phyloP scores from a whole-genome alignment of 805 yeast genomes.

The Scheffersomyces coipomensis region DNA sequence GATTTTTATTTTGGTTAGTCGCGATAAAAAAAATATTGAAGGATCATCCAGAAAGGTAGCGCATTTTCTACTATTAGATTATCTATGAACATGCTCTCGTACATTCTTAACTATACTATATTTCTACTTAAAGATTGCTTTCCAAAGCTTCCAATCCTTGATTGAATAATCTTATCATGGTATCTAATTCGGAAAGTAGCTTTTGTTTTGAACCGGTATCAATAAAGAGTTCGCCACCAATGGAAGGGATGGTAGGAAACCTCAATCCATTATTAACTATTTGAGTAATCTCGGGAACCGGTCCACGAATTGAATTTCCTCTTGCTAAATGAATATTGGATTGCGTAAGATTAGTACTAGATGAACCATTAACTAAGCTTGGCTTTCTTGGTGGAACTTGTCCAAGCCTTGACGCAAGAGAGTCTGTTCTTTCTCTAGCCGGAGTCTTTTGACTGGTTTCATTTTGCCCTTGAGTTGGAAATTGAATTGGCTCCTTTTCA shows the following conservation, averaged over 20 bases:
- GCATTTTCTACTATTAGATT: no score
- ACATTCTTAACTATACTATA: no score
- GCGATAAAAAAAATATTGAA: not conserved
- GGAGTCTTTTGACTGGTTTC: conserved; percentile 8
- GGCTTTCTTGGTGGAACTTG: conserved; percentile 12
- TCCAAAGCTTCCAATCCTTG: conserved; percentile 43
- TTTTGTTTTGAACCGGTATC: conserved; percentile 36
- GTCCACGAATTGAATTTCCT: conserved; percentile 9
- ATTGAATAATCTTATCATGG: conserved; percentile 34
- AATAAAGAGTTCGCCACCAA: conserved; percentile 35
- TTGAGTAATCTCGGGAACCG: conserved; percentile 3
- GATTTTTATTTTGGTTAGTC: no score
- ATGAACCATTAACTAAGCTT: conserved; percentile 2
- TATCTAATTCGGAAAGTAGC: conserved; percentile 35
- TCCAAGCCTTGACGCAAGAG: conserved; percentile 6
- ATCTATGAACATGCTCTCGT: no score
- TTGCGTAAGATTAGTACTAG: not conserved
- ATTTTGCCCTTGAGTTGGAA: conserved; percentile 4
- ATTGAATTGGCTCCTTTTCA: conserved; percentile 42
- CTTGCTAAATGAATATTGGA: conserved; percentile 9
- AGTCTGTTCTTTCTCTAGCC: conserved; percentile 13
- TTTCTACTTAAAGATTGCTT: conserved; percentile 18
- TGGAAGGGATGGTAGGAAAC: conserved; percentile 36
- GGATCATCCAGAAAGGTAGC: no score
- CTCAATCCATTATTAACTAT: conserved; percentile 7